Conservation (phyloP, 1,139 yeast genomes). For the Ogataea hybrid region DNA sequence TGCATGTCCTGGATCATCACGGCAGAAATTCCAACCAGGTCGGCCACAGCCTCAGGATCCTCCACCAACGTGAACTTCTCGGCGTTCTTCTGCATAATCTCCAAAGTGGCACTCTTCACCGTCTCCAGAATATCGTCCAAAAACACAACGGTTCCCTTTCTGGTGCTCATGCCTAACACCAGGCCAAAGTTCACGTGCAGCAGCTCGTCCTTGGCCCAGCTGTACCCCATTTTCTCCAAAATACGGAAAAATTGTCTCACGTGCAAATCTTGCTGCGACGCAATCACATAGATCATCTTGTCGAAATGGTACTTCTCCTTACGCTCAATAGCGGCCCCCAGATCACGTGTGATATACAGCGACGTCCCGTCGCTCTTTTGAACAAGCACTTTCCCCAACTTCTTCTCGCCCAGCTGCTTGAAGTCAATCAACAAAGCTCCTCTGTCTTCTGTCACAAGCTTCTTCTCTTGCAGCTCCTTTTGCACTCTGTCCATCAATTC, state of each 20-base stretch:
- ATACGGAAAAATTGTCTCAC: conserved; percentile 93
- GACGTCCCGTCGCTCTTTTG: conserved; percentile 97
- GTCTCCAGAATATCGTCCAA: conserved; percentile 92
- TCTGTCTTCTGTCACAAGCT: conserved; percentile 78
- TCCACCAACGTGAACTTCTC: conserved; percentile 90
- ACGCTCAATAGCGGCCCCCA: conserved; percentile 96
- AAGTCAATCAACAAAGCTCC: conserved; percentile 92
- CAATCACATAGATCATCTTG: conserved; percentile 95
- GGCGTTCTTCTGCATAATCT: conserved; percentile 93
- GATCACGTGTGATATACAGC: conserved; percentile 91
- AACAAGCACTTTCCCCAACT: conserved; percentile 90
- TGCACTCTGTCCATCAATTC: conserved; percentile 70
- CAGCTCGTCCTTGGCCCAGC: conserved; percentile 70
- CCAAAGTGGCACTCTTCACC: conserved; percentile 94
- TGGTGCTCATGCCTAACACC: conserved; percentile 98
- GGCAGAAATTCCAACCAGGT: conserved; percentile 93
- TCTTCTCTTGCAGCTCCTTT: conserved; percentile 60
- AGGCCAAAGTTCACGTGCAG: conserved; percentile 93
- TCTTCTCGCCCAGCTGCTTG: conserved; percentile 75
- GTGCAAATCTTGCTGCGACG: conserved; percentile 94
- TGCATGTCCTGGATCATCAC: conserved; percentile 99
- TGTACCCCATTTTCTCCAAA: conserved; percentile 85
- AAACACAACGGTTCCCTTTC: conserved; percentile 98
- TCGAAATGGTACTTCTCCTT: conserved; percentile 82
- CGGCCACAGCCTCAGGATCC: conserved; percentile 95